Percentiles rank a stretch among this genome's conserved stretches.
These are phyloP conservation scores for Raphanus sativus DNA, from an alignment of 345 rosid species.

Conservation along the genomic window DNA sequence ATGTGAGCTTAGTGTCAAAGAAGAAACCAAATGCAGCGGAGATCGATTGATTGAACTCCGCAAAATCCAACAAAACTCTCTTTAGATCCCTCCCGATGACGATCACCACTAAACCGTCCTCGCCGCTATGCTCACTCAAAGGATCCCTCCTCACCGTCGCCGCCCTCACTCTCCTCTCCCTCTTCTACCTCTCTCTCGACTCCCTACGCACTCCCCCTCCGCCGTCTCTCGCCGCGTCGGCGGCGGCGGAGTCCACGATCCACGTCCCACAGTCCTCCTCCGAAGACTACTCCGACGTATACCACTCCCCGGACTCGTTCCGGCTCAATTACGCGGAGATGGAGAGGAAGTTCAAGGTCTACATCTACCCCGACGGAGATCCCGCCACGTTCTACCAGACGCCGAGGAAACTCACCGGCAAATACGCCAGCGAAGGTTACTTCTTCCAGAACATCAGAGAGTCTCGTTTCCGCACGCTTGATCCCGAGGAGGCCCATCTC, in stretches of 20 bases:
- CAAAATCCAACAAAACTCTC: neutral
- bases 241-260: neutral
- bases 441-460: slow-evolving; percentile 92
- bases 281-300: slow-evolving; percentile 46
- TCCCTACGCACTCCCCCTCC: slow-evolving; percentile 50
- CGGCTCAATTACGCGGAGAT: slow-evolving; percentile 68
- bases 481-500: slow-evolving; percentile 86
- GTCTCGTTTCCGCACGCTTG: slow-evolving; percentile 62
- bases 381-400: slow-evolving; percentile 85
- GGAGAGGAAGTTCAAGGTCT: slow-evolving; percentile 84
- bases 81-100: slow-evolving; percentile 47
- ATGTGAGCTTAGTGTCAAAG: neutral
- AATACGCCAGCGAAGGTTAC: slow-evolving; percentile 98
- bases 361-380: slow-evolving; percentile 92
- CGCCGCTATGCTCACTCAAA: slow-evolving; percentile 57
- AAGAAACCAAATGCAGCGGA: neutral
- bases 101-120: slow-evolving; percentile 47
- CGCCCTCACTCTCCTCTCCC: slow-evolving; percentile 63
- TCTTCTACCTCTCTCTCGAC: slow-evolving; percentile 62
- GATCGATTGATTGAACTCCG: neutral
- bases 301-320: slow-evolving; percentile 66
- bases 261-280: neutral
- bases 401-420: slow-evolving; percentile 90
- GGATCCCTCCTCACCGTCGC: slow-evolving; percentile 68
- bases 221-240: slow-evolving; percentile 35